A percentile compares a stretch with the other conserved stretches of the same genome.
phyloP scores from a whole-genome alignment of 192 early-diverging fungal genomes.

The Backusella circina region DNA sequence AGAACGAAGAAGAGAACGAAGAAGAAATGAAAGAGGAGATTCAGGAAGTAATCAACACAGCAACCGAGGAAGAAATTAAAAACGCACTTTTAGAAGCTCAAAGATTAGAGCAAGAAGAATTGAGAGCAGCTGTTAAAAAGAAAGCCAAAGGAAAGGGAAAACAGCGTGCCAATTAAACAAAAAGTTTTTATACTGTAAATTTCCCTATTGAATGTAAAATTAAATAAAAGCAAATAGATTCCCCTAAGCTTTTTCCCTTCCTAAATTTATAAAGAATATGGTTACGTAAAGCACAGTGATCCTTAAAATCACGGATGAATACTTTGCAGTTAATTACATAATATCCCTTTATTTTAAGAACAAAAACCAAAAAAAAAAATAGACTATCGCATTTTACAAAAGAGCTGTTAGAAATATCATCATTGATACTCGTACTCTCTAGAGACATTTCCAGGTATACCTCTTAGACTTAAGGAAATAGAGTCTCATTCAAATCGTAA shows the following conservation, averaged over 20 bases:
- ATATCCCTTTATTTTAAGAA: no score
- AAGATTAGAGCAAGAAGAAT: neutral
- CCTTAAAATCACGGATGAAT: no score
- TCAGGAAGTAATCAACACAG: neutral
- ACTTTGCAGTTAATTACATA: no score
- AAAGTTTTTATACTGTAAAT: neutral
- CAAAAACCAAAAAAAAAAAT: no score
- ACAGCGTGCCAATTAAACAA: neutral
- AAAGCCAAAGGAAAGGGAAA: conserved; percentile 6
- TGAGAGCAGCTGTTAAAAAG: neutral
- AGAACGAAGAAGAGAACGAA: neutral
- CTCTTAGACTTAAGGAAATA: no score
- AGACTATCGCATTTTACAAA: no score
- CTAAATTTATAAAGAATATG: neutral
- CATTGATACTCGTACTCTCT: no score
- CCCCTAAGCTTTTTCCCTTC: neutral
- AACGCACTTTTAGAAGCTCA: neutral
- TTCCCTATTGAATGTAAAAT: neutral
- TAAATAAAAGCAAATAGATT: neutral
- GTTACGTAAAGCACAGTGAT: neutral
- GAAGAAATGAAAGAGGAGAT: neutral
- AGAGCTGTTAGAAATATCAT: no score
- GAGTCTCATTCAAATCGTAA: no score
- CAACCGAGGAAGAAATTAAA: neutral
- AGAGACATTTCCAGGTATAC: no score